A percentile compares a stretch with the other conserved stretches of the same genome.
Conservation (phyloP, 768 basidiomycete genomes). For the Paxillus rubicundulus region DNA sequence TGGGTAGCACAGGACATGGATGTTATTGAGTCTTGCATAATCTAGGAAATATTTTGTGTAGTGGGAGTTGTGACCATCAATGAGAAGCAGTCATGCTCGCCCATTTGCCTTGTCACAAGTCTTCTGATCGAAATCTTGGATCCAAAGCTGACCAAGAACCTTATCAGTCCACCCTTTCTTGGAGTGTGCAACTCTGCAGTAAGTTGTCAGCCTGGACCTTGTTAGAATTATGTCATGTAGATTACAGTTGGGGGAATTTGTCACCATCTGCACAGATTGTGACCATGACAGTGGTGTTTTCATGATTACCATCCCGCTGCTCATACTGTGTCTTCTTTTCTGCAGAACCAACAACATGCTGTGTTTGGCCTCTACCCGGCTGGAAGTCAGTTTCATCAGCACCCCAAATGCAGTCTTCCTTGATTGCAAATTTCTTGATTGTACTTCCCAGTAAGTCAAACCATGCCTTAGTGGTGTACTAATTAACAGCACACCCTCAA, state of each 20-base stretch:
- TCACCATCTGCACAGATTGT: slow-evolving; percentile 41
- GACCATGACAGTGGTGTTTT: slow-evolving; percentile 41
- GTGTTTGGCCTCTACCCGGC: not conserved
- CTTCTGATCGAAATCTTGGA: slow-evolving; percentile 40
- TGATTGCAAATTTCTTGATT: not conserved
- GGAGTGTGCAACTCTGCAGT: slow-evolving; percentile 29
- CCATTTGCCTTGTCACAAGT: slow-evolving; percentile 36
- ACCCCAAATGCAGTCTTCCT: slow-evolving; percentile 6
- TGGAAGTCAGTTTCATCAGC: slow-evolving; percentile 16
- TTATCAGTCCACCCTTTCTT: slow-evolving; percentile 39
- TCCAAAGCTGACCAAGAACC: slow-evolving; percentile 36
- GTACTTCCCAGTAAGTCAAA: not conserved
- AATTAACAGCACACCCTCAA: too few species aligned
- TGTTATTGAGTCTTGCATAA: slow-evolving; percentile 35
- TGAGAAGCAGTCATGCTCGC: slow-evolving; percentile 33
- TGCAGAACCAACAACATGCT: not conserved
- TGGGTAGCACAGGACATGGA: slow-evolving; percentile 43
- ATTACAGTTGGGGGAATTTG: slow-evolving; percentile 30
- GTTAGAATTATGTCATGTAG: slow-evolving; percentile 25
- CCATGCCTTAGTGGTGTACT: too few species aligned
- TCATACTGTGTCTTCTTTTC: slow-evolving; percentile 32
- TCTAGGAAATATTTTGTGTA: slow-evolving; percentile 37
- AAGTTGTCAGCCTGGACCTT: too few species aligned
- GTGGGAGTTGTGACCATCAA: slow-evolving; percentile 50
- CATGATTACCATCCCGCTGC: slow-evolving; percentile 30